Evolutionary conservation across 257 asterid genomes (phyloP), one percentile per base, ranked within the genome.

Genomic region (Fraxinus cuspidata): DNA sequence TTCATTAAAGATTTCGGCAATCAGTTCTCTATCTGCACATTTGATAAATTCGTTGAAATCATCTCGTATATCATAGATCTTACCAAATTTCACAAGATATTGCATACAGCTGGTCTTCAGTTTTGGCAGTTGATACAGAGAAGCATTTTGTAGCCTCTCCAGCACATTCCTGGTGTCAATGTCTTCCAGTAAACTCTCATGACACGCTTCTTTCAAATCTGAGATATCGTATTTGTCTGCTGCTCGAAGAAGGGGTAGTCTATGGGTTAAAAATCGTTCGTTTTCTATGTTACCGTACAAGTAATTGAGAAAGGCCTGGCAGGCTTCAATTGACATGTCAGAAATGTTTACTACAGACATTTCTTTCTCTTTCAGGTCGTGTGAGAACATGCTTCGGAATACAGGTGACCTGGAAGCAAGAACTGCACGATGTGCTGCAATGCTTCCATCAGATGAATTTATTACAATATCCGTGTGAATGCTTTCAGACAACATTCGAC

Each of bases 391-490:
- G 87, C 97, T 92, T 66, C 88, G 85, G 85, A 95, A 95, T 34
- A 95, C 99, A 3, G 94, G 96, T 2, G 99, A 94, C 49, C 97
- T 80, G 6, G 98, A 86, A 5, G 99, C 99, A 34, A 95, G 98
- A 81, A 95, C 93, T 5, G 99, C 98, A 3, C 98, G 94, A 38
- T 95, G 98, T 0, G 98, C 96, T 25, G 86, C 67, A 38, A 90
- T 83, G 86, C 89, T 87, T 53, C 98, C 98, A 53, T 90, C 88
- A 0, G 96, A 88, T 70, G 98, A 90, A 47, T 93, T 87, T 80
- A 95, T 89, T 51, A 81, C 83, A 44, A 95, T 95, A 75, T 95
- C 99, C 0, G 97, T 91, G 86, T 92, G 96, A 31, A 95, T 92
- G 34, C 96, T 85, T 81, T 92, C 98, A 1, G 97, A 85, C 76